Base-by-base conservation (phyloP, 805 yeast genomes). In the Millerago galiae region DNA sequence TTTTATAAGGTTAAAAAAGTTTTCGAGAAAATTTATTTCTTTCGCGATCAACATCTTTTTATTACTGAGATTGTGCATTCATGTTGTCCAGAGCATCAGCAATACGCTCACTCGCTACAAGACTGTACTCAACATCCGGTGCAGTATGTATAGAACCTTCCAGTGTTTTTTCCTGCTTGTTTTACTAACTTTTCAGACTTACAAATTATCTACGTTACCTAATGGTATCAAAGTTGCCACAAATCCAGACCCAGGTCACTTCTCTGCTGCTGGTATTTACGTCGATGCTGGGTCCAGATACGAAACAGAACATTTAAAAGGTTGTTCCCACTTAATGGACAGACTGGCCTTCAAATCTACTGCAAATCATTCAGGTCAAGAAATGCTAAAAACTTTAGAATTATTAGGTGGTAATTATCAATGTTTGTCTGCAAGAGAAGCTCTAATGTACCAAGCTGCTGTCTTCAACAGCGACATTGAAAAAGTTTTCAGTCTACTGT, bases 401-500 rank as follows among this genome's bases (percentile, higher is more conserved):
- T 70, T 77, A 30, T 63, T 93, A 44, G 99, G 99, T 38, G 99
- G 98, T 12, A 91, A 89, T 61, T 89, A 84, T 63, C 90, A 87
- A 79, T 85, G 95, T 57, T 83, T 95, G 1, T 83, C 96, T 0
- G 85, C 95, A 8, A 74, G 99, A 56, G 99, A 93, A 62, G 76
- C 95, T 4, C 73, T 91, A 68, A 77, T 91, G 66, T 93, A 93
- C 62, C 98, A 93, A 63, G 95, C 97, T 1, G 82, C 95, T 3
- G 95, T 89, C 1, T 91, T 93, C 72, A 90, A 90, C 59, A 71
- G 73, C 35, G 96, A 90, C 56, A 80, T 83, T 9, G 91, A 78
- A 32, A 68, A 71, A 50, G 88, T 93, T 95, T 77, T 85, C 49
- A 74, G 74, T 36, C 68, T 87, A 36, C 68, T 93, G 53, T 67